Conservation (phyloP, 2,329 filamentous ascomycete species). For the Pseudocercospora vitis region DNA sequence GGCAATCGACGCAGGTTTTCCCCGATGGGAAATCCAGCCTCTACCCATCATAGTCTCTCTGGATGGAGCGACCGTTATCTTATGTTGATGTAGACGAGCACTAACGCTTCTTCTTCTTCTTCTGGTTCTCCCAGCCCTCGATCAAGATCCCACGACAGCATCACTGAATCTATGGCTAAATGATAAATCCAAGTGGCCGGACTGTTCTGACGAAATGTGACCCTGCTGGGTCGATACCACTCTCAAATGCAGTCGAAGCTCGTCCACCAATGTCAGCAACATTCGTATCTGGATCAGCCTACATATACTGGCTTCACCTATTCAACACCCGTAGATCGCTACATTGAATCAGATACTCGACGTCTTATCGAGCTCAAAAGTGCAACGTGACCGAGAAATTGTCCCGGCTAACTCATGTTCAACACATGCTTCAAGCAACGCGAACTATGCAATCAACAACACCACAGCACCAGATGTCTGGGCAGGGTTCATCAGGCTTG, state of each 20-base stretch:
- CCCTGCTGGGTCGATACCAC: slow-evolving; percentile 23
- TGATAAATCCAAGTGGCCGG: slow-evolving; percentile 59
- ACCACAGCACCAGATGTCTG: slow-evolving; percentile 62
- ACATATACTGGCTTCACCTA: slow-evolving; percentile 61
- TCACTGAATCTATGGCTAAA: slow-evolving; percentile 63
- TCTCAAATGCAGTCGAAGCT: slow-evolving; percentile 54
- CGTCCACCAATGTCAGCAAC: slow-evolving; percentile 62
- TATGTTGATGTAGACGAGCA: slow-evolving; percentile 51
- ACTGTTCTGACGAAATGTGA: slow-evolving; percentile 52
- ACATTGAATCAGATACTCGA: slow-evolving; percentile 33
- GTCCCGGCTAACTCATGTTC: slow-evolving; percentile 45
- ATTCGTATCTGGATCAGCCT: slow-evolving; percentile 70
- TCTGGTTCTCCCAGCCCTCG: slow-evolving; percentile 58
- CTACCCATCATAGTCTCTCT: no score
- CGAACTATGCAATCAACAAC: slow-evolving; percentile 54
- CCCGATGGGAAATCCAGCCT: no score
- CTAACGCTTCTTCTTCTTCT: slow-evolving; percentile 56
- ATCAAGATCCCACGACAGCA: slow-evolving; percentile 53
- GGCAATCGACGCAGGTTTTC: no score
- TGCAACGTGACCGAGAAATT: slow-evolving; percentile 24
- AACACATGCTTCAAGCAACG: slow-evolving; percentile 56
- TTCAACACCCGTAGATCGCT: slow-evolving; percentile 45
- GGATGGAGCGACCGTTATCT: no score
- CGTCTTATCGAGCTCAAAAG: slow-evolving; percentile 40
- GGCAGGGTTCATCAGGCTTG: slow-evolving; percentile 62